phyloP scores from a whole-genome alignment of 208 protist genomes.

The Acanthamoeba lenticulata region DNA sequence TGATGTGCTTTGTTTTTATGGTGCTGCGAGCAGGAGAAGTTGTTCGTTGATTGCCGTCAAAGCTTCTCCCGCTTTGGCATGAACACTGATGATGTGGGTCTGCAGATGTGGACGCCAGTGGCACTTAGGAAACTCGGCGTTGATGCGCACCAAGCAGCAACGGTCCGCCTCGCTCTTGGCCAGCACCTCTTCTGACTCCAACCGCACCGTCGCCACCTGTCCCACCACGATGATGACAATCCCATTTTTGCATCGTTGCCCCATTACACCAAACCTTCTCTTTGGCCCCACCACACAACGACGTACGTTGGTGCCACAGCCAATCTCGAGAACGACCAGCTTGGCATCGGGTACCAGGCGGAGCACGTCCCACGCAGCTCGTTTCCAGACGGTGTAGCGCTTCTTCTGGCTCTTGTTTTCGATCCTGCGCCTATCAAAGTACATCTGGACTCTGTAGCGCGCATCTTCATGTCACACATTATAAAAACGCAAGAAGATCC shows the following conservation, averaged over 20 bases:
- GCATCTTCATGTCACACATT: too few relatives aligned
- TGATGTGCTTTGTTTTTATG: too few relatives aligned
- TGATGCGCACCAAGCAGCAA: background rate
- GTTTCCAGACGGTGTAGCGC: background rate
- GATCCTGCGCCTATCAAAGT: background rate
- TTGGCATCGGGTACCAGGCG: background rate
- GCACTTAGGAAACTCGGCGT: conserved; percentile 8
- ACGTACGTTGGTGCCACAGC: conserved; percentile 24
- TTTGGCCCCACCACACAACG: background rate
- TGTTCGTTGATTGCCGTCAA: background rate
- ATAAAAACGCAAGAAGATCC: background rate
- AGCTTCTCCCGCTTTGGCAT: background rate
- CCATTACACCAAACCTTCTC: too few relatives aligned
- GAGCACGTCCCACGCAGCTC: background rate
- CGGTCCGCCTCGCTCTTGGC: background rate
- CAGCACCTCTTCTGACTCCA: conserved; percentile 8
- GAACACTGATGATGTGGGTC: background rate
- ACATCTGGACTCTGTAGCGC: conserved; percentile 33
- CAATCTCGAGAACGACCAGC: conserved; percentile 26
- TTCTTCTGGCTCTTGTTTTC: background rate
- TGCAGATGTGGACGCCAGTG: conserved; percentile 20
- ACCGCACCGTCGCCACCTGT: background rate
- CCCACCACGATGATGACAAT: background rate
- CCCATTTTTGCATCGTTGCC: too few relatives aligned
- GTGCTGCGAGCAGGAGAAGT: too few relatives aligned